A percentile compares a stretch with the other conserved stretches of the same genome.
These are phyloP conservation scores for Myxozyma neotropica DNA, from an alignment of 805 yeast genomes.

Conservation along the genomic window DNA sequence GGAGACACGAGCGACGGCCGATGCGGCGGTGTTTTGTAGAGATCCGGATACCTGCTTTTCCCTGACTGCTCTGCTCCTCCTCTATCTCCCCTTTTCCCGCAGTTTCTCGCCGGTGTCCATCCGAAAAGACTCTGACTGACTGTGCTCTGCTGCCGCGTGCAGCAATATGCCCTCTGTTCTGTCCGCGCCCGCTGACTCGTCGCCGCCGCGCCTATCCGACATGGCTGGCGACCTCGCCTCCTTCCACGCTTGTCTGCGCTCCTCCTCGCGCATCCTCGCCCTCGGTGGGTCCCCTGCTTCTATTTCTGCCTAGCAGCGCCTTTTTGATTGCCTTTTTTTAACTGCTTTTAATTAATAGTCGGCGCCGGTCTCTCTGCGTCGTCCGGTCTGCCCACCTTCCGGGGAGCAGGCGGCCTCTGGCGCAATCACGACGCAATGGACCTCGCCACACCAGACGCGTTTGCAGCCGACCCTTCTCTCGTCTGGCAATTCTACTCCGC, in stretches of 20 bases:
- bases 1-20: too few relatives aligned
- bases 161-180: conserved; percentile 6
- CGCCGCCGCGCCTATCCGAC: conserved; percentile 11
- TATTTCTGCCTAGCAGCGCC: too few relatives aligned
- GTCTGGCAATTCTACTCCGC: conserved; percentile 86
- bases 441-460: conserved; percentile 90
- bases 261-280: conserved; percentile 43
- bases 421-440: conserved; percentile 75
- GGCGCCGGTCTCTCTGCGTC: conserved; percentile 84
- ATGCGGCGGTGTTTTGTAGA: too few relatives aligned
- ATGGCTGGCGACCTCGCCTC: conserved; percentile 35
- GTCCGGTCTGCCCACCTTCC: conserved; percentile 74
- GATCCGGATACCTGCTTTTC: too few relatives aligned
- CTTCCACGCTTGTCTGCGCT: conserved; percentile 43
- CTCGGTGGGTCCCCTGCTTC: conserved; percentile 35
- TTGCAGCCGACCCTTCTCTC: conserved; percentile 75
- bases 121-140: too few relatives aligned
- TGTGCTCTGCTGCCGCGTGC: background rate
- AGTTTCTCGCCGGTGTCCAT: too few relatives aligned
- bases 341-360: too few relatives aligned
- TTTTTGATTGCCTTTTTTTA: background rate
- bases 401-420: conserved; percentile 79
- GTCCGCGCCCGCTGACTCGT: background rate
- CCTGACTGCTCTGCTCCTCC: too few relatives aligned
- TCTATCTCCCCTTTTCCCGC: too few relatives aligned